Evolutionary conservation across 2,329 filamentous ascomycete species (phyloP), one percentile per base, ranked within the genome.

Genomic region (Penicillium sclerotiorum): DNA sequence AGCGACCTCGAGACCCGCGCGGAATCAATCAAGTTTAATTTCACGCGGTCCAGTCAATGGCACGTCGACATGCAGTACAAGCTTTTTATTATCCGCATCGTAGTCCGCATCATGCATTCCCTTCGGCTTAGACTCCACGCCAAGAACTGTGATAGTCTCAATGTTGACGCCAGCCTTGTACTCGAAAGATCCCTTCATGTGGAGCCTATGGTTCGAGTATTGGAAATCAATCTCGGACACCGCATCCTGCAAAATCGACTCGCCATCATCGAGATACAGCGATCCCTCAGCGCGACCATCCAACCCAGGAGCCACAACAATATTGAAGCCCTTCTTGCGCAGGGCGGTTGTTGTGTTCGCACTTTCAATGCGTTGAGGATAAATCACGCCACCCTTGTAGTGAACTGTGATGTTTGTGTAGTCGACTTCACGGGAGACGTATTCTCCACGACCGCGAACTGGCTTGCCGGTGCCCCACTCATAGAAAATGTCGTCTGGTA

Each of bases 231-330:
- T 36, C n/a, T 8, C 33, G 7, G 33, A 36, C n/a, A 17, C 20
- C 17, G 6, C 7, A 5, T n/a, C 4, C 33, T 36, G 33, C 33
- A 18, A n/a, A 36, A 36, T 36, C 5, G 15, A 18, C 9, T 84
- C 82, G 4, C 89, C 89, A 52, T 94, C 89, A 57, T 94, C 89
- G 3, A 93, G 72, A 65, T 92, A 93, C 45, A 94, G 73, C 42
- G 77, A 75, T 0, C 89, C 89, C 1, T 65, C 67, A 0, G 89
- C 89, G 7, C 73, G 80, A 3, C 86, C 87, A 47, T 87, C 73
- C 0, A 67, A 63, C 4, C 80, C 83, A 0, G 87, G 78, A 0
- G 88, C 85, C 33, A 94, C 78, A 33, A 93, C 63, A 41, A 94
- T 73, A 62, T 85, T 79, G 72, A 93, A 92, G 58, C 84, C 76